Percentiles rank a stretch among this genome's conserved stretches.
Evolutionary conservation across 2,329 filamentous ascomycete genomes (phyloP).

Genomic region (Neonectria hederae): DNA sequence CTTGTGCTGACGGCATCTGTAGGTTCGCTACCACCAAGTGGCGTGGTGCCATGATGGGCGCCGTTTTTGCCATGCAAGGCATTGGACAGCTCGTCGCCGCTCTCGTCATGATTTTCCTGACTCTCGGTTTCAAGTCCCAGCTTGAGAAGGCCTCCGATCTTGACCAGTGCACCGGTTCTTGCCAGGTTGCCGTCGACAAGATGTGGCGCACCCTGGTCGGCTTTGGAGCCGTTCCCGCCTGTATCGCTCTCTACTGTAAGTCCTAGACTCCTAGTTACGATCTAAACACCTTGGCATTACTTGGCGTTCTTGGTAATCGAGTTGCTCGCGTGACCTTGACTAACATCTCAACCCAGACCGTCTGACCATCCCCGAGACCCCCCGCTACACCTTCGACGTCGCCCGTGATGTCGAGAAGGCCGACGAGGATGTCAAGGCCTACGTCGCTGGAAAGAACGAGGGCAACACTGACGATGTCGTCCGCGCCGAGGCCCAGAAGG

Average conservation of each 20-base stretch:
- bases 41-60: constrained; percentile 87
- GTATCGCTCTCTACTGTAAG: constrained; percentile 79
- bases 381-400: constrained; percentile 88
- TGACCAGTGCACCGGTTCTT: constrained; percentile 60
- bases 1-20: background rate
- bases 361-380: constrained; percentile 86
- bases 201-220: constrained; percentile 88
- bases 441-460: constrained; percentile 71
- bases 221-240: constrained; percentile 82
- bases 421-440: constrained; percentile 77
- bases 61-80: constrained; percentile 89
- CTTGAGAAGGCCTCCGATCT: constrained; percentile 62
- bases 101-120: constrained; percentile 79
- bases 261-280: background rate
- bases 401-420: constrained; percentile 79
- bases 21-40: constrained; percentile 81
- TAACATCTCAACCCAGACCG: constrained; percentile 52
- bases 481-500: constrained; percentile 66
- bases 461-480: constrained; percentile 73
- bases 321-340: background rate
- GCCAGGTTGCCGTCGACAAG: constrained; percentile 72
- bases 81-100: constrained; percentile 81
- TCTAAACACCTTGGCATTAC: constrained; percentile 3
- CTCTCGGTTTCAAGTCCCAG: constrained; percentile 74
- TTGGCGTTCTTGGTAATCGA: constrained; percentile 16